Conservation (phyloP, 139 green algal species). For the Desmodesmus armatus region DNA sequence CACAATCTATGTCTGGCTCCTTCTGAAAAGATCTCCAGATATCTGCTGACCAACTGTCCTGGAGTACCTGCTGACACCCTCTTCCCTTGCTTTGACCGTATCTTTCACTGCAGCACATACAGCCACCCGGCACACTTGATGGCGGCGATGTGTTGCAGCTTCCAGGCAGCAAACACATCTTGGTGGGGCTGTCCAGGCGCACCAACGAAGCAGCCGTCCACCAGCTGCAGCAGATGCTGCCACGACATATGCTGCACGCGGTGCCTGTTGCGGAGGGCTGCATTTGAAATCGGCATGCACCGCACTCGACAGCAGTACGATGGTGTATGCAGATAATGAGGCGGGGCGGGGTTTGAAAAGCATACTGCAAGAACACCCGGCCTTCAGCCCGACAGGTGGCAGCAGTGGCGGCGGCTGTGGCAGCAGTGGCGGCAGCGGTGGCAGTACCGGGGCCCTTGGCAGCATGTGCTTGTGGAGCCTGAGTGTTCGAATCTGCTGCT, state of each 20-base stretch:
- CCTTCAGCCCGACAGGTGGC: too few relatives aligned
- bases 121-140: constrained; percentile 25
- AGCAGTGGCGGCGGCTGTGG: too few relatives aligned
- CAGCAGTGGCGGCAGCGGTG: too few relatives aligned
- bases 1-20: too few relatives aligned
- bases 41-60: too few relatives aligned
- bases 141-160: constrained; percentile 41
- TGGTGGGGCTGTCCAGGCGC: constrained; percentile 27
- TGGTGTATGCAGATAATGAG: constrained; percentile 16
- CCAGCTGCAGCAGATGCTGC: constrained; percentile 15
- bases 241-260: neutral
- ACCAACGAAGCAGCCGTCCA: constrained; percentile 25
- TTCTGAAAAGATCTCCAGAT: too few relatives aligned
- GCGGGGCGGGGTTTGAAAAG: neutral
- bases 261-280: constrained; percentile 7
- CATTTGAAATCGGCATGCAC: constrained; percentile 38
- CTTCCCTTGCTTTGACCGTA: too few relatives aligned
- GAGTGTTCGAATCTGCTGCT: constrained; percentile 30
- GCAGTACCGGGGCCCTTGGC: neutral
- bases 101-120: neutral
- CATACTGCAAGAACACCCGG: neutral
- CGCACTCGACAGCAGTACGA: constrained; percentile 10
- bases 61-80: too few relatives aligned
- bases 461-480: constrained; percentile 6
- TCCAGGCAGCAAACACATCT: neutral